Evolutionary conservation across 2,329 filamentous ascomycete genomes (phyloP), one percentile per base, ranked within the genome.

Genomic region (Penicillium expansum): DNA sequence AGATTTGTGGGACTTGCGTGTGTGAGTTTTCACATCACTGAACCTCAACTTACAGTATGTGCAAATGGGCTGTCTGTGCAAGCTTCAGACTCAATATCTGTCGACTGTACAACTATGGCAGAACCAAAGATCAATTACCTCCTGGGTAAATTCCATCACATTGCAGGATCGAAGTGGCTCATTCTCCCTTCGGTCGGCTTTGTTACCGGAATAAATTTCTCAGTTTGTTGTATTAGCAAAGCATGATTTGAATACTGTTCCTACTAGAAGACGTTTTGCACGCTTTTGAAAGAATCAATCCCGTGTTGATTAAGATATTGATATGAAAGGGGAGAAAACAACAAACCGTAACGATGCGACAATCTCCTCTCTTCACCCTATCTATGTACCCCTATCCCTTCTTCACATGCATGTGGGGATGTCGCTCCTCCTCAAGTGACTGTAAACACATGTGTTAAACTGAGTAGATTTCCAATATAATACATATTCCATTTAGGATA

Each of bases 341-440:
- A 24, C 24, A 3, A 3, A 3, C 35, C n/a, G 5, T 39, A 14
- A 20, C 13, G 6, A 13, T 39, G 18, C 11, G 1, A 39, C 18
- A 14, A 5, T 5, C 6, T 5, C 18, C 18, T 2, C 10, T 1
- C 18, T 22, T 8, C 11, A 2, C 5, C 5, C 7, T 14, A 0
- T 13, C 10, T 20, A 38, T 38, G 4, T 24, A 24, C 24, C 13
- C 6, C 32, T 35, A 35, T n/a, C n/a, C 16, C 16, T 14, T 14
- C 20, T 14, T 14, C 20, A 38, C 18, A 6, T 38, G 37, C 1
- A 10, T 20, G 39, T n/a, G 22, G 2, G 20, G 20, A 18, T 14
- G 16, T 5, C 22, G 39, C 13, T 42, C 13, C 3, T 27, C 20
- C 11, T 8, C 11, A 4, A 16, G 22, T 42, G 2, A 4, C 22